phyloP scores from a whole-genome alignment of 108 stramenopile genomes.

The Cyclotella baltica region DNA sequence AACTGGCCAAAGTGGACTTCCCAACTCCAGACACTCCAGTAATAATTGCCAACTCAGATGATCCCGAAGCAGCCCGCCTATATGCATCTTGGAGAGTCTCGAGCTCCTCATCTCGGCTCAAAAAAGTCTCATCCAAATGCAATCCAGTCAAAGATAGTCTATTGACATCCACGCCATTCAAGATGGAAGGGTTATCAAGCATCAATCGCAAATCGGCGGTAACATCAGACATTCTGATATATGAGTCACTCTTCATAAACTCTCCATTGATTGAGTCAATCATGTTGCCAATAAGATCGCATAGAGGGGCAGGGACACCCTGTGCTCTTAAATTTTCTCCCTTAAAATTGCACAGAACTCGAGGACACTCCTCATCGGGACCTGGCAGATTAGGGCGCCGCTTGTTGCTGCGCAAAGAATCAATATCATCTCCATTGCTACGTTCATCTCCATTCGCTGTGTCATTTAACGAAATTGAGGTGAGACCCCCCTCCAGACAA shows the following conservation, averaged over 20 bases:
- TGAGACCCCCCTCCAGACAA: not conserved
- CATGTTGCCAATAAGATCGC: conserved; percentile 21
- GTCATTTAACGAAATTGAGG: not conserved
- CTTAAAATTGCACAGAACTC: not conserved
- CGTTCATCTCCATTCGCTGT: not conserved
- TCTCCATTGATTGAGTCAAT: conserved; percentile 14
- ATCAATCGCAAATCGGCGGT: conserved; percentile 15
- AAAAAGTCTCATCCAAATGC: not conserved
- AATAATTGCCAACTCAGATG: conserved; percentile 21
- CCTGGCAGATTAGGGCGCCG: no score
- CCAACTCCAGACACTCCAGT: conserved; percentile 37
- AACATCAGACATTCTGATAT: conserved; percentile 17
- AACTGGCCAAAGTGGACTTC: conserved; percentile 23
- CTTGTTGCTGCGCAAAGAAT: no score
- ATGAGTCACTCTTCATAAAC: conserved; percentile 18
- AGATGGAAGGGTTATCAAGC: conserved; percentile 13
- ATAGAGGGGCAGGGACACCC: not conserved
- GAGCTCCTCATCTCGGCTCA: conserved; percentile 11
- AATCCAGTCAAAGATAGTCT: not conserved
- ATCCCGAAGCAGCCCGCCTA: conserved; percentile 3
- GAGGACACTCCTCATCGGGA: no score
- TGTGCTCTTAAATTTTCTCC: not conserved
- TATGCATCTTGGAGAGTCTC: conserved; percentile 4
- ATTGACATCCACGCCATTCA: not conserved
- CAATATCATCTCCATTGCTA: not conserved